Conservation (phyloP, 441 rosid genomes). For the Jatropha podagrica region DNA sequence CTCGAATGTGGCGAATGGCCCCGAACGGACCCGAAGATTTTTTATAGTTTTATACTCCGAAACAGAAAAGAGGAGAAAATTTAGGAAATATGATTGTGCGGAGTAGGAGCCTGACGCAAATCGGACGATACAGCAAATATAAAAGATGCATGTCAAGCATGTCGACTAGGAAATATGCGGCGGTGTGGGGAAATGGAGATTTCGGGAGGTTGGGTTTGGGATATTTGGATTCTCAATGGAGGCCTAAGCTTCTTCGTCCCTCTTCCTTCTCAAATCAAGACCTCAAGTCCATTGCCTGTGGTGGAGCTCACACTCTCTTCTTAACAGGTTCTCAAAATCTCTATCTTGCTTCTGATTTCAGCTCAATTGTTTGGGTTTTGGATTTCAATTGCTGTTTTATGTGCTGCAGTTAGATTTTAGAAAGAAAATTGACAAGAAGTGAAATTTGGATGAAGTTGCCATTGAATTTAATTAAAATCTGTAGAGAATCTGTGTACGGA, state of each 20-base stretch:
- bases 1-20: no score
- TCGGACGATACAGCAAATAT: neutral
- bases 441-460: no score
- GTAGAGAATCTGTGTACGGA: no score
- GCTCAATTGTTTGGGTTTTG: neutral
- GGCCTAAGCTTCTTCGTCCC: conserved; percentile 41
- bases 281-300: conserved; percentile 74
- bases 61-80: no score
- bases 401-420: neutral
- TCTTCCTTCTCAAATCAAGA: conserved; percentile 46
- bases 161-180: conserved; percentile 38
- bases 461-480: no score
- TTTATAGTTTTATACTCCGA: no score
- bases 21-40: no score
- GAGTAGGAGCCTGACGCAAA: neutral
- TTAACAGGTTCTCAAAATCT: conserved; percentile 56
- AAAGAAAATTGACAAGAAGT: no score
- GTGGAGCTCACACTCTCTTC: conserved; percentile 97
- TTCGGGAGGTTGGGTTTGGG: conserved; percentile 84
- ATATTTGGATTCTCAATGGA: conserved; percentile 69
- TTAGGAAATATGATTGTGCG: neutral
- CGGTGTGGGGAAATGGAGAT: conserved; percentile 95
- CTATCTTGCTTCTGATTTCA: neutral
- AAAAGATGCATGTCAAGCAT: neutral
- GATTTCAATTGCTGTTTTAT: neutral